Percentiles rank a stretch among this genome's conserved stretches.
Conservation (phyloP, 495 filamentous ascomycete species). For the Hyaloscypha bicolor region DNA sequence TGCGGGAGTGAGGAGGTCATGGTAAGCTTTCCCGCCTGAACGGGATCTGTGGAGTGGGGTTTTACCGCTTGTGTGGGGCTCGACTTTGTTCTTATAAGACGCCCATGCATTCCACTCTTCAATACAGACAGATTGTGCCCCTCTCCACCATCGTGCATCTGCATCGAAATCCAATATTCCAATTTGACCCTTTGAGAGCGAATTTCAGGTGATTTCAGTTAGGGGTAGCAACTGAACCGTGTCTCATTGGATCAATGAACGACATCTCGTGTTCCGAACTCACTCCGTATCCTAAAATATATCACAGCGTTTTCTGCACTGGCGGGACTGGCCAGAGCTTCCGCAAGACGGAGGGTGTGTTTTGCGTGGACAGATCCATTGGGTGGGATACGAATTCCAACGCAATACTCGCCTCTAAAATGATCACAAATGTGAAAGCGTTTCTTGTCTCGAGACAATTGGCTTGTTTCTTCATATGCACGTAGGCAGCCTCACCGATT, state of each 20-base stretch:
- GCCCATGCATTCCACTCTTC: background rate
- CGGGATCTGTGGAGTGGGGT: background rate
- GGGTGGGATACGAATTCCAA: background rate
- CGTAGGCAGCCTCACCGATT: background rate
- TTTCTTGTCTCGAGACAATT: constrained; percentile 1
- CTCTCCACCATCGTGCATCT: background rate
- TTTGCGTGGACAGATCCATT: background rate
- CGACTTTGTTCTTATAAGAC: background rate
- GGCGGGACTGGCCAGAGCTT: background rate
- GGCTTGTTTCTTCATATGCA: background rate
- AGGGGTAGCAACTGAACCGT: background rate
- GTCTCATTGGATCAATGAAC: background rate
- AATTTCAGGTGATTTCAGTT: background rate
- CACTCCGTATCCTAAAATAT: background rate
- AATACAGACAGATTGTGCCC: background rate
- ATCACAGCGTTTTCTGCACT: background rate
- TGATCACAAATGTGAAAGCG: background rate
- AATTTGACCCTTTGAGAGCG: background rate
- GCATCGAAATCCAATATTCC: background rate
- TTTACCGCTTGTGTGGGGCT: background rate
- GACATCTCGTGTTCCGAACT: background rate
- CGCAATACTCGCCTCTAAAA: background rate
- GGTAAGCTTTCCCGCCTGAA: background rate
- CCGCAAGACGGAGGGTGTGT: background rate
- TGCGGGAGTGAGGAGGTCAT: background rate